phyloP scores from a whole-genome alignment of 2,329 filamentous ascomycete genomes.

The Fusarium phyllophilum region DNA sequence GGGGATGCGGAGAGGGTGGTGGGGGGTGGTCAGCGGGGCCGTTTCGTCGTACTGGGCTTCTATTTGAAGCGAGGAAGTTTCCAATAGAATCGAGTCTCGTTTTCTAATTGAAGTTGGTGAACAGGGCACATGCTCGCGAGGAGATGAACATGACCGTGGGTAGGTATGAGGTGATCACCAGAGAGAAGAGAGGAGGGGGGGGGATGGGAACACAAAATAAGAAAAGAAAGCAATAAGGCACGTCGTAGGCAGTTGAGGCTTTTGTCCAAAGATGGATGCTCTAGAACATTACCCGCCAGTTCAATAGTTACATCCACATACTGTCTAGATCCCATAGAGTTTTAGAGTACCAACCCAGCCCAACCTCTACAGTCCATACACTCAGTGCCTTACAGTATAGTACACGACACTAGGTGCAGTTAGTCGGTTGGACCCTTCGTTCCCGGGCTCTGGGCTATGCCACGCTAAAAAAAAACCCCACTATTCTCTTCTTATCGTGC shows the following conservation, averaged over 20 bases:
- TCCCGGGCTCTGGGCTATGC: constrained; percentile 15
- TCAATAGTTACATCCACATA: constrained; percentile 10
- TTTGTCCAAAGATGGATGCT: constrained; percentile 21
- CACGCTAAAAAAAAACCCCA: constrained; percentile 13
- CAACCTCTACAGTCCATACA: constrained; percentile 6
- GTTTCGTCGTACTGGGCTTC: constrained; percentile 25
- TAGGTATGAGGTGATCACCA: constrained; percentile 28
- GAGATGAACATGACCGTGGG: constrained; percentile 40
- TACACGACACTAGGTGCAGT: not conserved
- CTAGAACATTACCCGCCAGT: constrained; percentile 15
- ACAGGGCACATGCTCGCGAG: constrained; percentile 40
- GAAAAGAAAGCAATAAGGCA: not conserved
- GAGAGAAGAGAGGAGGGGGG: constrained; percentile 1
- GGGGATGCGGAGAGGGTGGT: constrained; percentile 33
- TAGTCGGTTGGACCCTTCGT: constrained; percentile 22
- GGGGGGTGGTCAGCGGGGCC: constrained; percentile 41
- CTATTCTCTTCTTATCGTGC: constrained; percentile 27
- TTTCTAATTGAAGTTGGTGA: constrained; percentile 19
- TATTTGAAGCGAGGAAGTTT: constrained; percentile 14
- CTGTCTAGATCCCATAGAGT: constrained; percentile 17
- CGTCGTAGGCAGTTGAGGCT: not conserved
- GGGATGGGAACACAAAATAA: not conserved
- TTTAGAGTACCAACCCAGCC: constrained; percentile 11
- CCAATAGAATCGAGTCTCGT: constrained; percentile 7
- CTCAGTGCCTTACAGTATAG: constrained; percentile 18